phyloP scores from a whole-genome alignment of 495 filamentous ascomycete genomes.

The Penicillium goetzii region DNA sequence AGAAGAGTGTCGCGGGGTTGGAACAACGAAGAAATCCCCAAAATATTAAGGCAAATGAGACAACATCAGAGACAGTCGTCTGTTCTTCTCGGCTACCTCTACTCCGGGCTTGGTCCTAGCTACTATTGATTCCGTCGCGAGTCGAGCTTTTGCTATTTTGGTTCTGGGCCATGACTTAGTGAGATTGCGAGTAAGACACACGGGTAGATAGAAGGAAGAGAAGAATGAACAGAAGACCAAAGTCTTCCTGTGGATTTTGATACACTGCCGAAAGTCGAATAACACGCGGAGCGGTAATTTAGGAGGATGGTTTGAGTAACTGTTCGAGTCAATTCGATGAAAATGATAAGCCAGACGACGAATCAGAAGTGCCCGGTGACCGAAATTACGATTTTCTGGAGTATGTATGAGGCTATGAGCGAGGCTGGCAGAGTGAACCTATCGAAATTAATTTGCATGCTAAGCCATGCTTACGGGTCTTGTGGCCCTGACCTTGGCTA shows the following conservation, averaged over 20 bases:
- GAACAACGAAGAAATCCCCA: background rate
- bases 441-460: background rate
- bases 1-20: constrained; percentile 1
- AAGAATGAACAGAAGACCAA: background rate
- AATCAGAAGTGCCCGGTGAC: constrained; percentile 4
- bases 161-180: background rate
- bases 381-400: background rate
- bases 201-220: background rate
- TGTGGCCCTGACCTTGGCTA: background rate
- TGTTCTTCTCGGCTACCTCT: background rate
- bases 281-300: background rate
- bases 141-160: background rate
- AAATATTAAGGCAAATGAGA: background rate
- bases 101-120: background rate
- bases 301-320: background rate
- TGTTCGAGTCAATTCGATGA: background rate
- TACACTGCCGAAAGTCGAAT: constrained; percentile 19
- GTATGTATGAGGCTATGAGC: background rate
- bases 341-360: constrained; percentile 22
- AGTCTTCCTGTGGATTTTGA: background rate
- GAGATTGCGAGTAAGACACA: background rate
- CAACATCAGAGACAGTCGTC: background rate
- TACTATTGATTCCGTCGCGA: background rate
- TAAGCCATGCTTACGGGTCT: background rate
- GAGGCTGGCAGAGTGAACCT: background rate